Conservation (phyloP, 2,329 filamentous ascomycete genomes). For the Aulographum hederae region DNA sequence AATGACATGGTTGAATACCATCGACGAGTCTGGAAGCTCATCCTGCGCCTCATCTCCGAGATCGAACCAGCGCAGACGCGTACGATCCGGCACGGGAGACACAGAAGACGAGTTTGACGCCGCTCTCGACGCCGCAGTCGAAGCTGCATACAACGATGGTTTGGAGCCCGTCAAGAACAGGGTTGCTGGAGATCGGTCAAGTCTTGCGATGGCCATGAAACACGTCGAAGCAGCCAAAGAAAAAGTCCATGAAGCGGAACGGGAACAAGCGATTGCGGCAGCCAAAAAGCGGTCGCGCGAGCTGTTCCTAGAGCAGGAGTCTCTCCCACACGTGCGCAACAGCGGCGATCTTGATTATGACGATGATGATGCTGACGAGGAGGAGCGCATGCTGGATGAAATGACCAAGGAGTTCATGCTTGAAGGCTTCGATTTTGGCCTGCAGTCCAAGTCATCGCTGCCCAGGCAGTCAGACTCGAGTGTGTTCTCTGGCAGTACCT, state of each 20-base stretch:
- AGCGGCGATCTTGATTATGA: slow-evolving; percentile 14
- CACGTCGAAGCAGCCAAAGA: slow-evolving; percentile 63
- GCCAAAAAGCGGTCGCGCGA: slow-evolving; percentile 41
- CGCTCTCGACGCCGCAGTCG: slow-evolving; percentile 83
- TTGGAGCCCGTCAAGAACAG: slow-evolving; percentile 41
- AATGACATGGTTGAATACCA: slow-evolving; percentile 86
- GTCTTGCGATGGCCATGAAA: too few relatives aligned
- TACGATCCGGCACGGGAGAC: slow-evolving; percentile 47
- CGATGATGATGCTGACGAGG: slow-evolving; percentile 25
- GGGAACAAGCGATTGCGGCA: slow-evolving; percentile 44
- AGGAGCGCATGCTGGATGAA: slow-evolving; percentile 50
- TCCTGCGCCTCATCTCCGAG: slow-evolving; percentile 57
- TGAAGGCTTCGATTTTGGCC: slow-evolving; percentile 63
- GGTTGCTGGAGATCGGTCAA: background rate
- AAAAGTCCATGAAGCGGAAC: slow-evolving; percentile 53
- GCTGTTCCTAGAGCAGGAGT: slow-evolving; percentile 6
- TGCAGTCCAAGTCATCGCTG: slow-evolving; percentile 46
- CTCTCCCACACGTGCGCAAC: slow-evolving; percentile 18
- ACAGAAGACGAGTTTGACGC: slow-evolving; percentile 88
- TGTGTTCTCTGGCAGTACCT: slow-evolving; percentile 52
- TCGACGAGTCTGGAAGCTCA: slow-evolving; percentile 75
- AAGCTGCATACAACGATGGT: slow-evolving; percentile 87
- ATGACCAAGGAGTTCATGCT: slow-evolving; percentile 71
- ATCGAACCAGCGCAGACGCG: slow-evolving; percentile 53
- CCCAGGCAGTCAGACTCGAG: slow-evolving; percentile 68